These are phyloP conservation scores for Hylodesmum podocarpum DNA, from an alignment of 306 rosid genomes.

Conservation along the genomic window DNA sequence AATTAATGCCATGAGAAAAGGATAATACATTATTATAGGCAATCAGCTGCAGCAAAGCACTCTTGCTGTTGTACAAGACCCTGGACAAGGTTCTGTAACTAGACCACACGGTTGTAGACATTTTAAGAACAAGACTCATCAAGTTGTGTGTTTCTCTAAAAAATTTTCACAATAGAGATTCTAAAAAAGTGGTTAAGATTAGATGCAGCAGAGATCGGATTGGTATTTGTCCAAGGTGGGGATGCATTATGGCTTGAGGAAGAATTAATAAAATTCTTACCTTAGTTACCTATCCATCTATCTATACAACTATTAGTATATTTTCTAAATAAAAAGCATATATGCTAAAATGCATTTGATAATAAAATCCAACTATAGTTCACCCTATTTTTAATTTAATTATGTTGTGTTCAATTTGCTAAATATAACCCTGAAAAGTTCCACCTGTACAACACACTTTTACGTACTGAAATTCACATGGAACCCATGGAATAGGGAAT, in stretches of 20 bases:
- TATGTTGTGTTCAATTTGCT: conserved; percentile 3
- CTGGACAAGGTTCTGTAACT: background rate
- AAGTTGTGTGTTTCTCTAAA: background rate
- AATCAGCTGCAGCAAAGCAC: background rate
- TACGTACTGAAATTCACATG: background rate
- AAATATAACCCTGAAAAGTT: background rate
- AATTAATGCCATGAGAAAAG: background rate
- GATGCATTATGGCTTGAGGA: background rate
- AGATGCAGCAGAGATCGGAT: background rate
- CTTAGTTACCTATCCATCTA: background rate
- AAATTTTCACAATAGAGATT: background rate
- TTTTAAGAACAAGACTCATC: background rate
- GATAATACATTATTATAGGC: background rate
- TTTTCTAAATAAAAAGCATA: background rate
- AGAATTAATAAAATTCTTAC: background rate
- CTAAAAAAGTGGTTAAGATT: background rate
- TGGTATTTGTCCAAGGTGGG: background rate
- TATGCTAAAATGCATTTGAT: background rate
- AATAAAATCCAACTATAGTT: background rate
- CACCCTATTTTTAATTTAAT: background rate
- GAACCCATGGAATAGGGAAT: background rate
- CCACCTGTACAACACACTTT: background rate
- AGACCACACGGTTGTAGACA: background rate
- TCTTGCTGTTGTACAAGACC: background rate
- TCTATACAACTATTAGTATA: background rate